Base-by-base conservation (phyloP, 495 filamentous ascomycete genomes). In the Penicillium pancosmium region DNA sequence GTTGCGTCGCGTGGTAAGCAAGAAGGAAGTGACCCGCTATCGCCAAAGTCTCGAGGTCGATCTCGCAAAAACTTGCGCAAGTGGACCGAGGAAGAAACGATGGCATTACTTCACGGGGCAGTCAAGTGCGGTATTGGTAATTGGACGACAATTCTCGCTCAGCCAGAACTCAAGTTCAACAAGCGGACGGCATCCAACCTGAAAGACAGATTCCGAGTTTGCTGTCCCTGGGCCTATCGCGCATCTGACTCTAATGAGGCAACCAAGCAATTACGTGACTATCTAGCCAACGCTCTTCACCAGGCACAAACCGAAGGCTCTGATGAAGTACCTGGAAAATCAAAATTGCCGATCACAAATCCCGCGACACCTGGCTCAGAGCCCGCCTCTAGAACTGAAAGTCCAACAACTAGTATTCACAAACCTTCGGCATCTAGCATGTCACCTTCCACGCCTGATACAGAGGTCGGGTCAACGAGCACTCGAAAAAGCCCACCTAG, bases 71-170 rank as follows among this genome's bases (percentile, higher is more conserved):
- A 78, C 38, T 19, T 79, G 59, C 82, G 81, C 55, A 89, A 85
- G 62, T 97, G 92, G 92, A 87, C 87, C 0, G 88, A 94, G 51
- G 86, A 92, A 64, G 92, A 97, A 68, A 95, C 91, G 2, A 84
- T 86, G 23, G 81, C 88, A 53, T 74, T 97, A 11, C 71, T 95
- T 27, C 79, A 86, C 54, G 92, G 91, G 2, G 91, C 95, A 16
- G 80, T 85, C 41, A 88, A 86, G 57, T 90, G 92, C 69, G 92
- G 92, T 0, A 87, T 95, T 53, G 92, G 92, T 18, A 91, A 86
- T 67, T 97, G 92, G 92, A 94, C 88, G 38, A 84, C 84, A 44
- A 95, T 97, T 15, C 70, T 94, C n/a, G 81, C 88, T 11, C 86
- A 92, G 57, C 75, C 85, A 1, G 85, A 87, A 25, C 88, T 90